These are phyloP conservation scores for Dunaliella salina DNA, from an alignment of 163 green algal species.

Conservation along the genomic window DNA sequence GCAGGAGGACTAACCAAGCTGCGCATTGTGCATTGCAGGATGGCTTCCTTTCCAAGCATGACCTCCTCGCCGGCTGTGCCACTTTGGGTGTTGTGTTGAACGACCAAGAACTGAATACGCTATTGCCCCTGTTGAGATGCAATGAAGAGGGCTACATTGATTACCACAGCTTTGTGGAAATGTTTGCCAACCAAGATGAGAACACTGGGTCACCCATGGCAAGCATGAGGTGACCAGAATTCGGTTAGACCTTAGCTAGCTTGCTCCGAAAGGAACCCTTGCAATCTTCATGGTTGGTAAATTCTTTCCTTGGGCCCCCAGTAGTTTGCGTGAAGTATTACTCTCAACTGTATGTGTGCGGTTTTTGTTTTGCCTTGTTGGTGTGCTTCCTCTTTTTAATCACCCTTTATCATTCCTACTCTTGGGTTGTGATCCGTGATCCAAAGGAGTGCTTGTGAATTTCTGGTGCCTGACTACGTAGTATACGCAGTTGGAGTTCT, in stretches of 20 bases:
- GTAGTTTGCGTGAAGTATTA: too few species aligned
- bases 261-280: too few species aligned
- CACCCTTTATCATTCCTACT: too few species aligned
- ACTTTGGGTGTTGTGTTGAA: constrained; percentile 52
- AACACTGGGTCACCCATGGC: not conserved
- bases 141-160: constrained; percentile 23
- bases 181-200: constrained; percentile 19
- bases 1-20: constrained; percentile 13
- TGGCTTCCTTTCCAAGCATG: constrained; percentile 30
- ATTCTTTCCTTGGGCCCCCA: too few species aligned
- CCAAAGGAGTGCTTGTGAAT: too few species aligned
- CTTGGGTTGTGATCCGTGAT: too few species aligned
- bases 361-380: too few species aligned
- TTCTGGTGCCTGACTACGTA: too few species aligned
- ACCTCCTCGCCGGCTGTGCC: constrained; percentile 47
- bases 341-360: too few species aligned
- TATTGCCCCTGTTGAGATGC: constrained; percentile 23
- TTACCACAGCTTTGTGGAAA: constrained; percentile 19
- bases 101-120: constrained; percentile 40
- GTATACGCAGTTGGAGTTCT: too few species aligned
- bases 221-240: not conserved
- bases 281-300: too few species aligned
- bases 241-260: not conserved
- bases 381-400: too few species aligned
- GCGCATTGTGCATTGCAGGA: not conserved